phyloP scores from a whole-genome alignment of 257 asterid species.

The Primulina huaijiensis region DNA sequence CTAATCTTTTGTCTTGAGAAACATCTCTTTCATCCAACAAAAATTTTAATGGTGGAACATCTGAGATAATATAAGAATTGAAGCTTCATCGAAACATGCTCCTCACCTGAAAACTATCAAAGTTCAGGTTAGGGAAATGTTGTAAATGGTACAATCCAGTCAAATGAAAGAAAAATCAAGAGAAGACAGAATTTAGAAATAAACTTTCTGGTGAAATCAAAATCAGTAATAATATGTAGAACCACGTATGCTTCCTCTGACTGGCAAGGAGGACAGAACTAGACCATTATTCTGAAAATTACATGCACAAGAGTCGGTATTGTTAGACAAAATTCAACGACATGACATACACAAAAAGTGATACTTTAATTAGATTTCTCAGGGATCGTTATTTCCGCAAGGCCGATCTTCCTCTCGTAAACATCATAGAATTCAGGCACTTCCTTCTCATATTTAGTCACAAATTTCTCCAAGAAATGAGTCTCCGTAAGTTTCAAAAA shows the following conservation, averaged over 20 bases:
- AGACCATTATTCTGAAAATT: neutral
- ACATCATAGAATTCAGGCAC: slow-evolving; percentile 9
- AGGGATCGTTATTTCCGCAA: neutral
- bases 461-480: slow-evolving; percentile 12
- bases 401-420: neutral
- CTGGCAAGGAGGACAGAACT: neutral
- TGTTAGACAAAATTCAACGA: neutral
- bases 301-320: neutral
- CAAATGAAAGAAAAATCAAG: neutral
- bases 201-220: neutral
- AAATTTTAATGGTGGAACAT: too few species aligned
- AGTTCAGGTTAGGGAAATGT: too few species aligned
- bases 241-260: neutral
- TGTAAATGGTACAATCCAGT: neutral
- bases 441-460: slow-evolving; percentile 7
- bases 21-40: too few species aligned
- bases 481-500: neutral
- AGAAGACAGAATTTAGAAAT: neutral
- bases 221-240: neutral
- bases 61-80: too few species aligned
- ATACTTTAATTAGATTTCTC: neutral
- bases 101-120: too few species aligned
- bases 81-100: too few species aligned
- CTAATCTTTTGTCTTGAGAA: too few species aligned
- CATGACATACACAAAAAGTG: neutral